Base-by-base conservation (phyloP, 257 asterid species). In the Coffea canephora region DNA sequence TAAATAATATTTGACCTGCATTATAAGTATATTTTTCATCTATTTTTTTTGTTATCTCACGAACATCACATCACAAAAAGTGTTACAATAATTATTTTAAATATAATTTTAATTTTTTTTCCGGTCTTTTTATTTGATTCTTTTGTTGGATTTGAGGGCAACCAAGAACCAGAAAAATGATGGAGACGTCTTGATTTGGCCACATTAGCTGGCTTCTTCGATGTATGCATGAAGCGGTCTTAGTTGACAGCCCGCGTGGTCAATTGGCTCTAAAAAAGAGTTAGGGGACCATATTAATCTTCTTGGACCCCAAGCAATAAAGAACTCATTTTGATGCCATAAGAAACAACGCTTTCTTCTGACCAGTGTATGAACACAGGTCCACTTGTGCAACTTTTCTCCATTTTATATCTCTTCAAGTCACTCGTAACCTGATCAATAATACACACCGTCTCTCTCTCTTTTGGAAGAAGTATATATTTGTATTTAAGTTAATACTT, bases 291-390 rank as follows among this genome's bases (percentile, higher is more conserved):
- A 39, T 41, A 7, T 27, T 31, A 21, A 16, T 74, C n/a, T 36
- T n/a, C 78, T 75, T 75, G 70, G 78, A 57, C 78, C 70, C 21
- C 55, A 75, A 75, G 57, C 9, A 36, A 21, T 2, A 36, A 36
- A 54, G 15, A 7, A 61, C 66, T 34, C 7, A 1, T 8, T 13
- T 21, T 27, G 27, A 27, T 27, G 27, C 27, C 27, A 27, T 27
- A 27, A 27, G 27, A 27, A 27, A 27, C 27, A 27, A 27, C 27
- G 27, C 27, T 27, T 27, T 25, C 18, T 64, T 64, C 14, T 25
- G 8, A 10, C 69, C 1, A 64, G 9, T 61, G 67, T 23, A 23
- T 7, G 67, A 23, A 61, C 67, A 23, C 13, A 25, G 69, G 8
- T 64, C 69, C 69, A 10, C 69, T 10, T 64, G 16, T 25, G 69